A percentile compares a stretch with the other conserved stretches of the same genome.
Evolutionary conservation across 1,284 basidiomycete species (phyloP).

Genomic region (Xerocomus nothofagi): DNA sequence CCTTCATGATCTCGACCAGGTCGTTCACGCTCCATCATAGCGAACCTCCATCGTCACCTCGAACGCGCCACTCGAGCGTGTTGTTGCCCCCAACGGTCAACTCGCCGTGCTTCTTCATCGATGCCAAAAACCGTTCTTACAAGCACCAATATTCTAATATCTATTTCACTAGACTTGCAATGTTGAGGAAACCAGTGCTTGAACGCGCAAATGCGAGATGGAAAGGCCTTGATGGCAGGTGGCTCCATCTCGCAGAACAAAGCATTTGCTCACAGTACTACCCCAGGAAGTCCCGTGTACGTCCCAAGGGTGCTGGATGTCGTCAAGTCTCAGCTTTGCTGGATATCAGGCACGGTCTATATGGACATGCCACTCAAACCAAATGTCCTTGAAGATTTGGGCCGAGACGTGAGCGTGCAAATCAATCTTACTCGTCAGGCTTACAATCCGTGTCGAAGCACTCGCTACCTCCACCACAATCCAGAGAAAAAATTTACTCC

Average conservation of each 20-base stretch:
- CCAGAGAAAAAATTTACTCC: constrained; percentile 73
- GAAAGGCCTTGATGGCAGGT: constrained; percentile 47
- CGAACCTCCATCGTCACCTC: constrained; percentile 9
- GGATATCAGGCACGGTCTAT: constrained; percentile 93
- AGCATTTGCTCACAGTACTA: constrained; percentile 10
- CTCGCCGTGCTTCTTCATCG: constrained; percentile 60
- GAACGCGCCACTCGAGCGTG: constrained; percentile 27
- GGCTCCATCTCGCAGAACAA: constrained; percentile 1
- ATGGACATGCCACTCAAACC: constrained; percentile 99
- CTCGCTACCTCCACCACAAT: constrained; percentile 84
- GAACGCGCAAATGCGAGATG: constrained; percentile 66
- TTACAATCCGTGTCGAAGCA: constrained; percentile 54
- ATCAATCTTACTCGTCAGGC: background rate
- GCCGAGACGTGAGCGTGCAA: constrained; percentile 72
- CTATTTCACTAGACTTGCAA: constrained; percentile 78
- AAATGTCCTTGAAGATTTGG: constrained; percentile 94
- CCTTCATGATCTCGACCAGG: background rate
- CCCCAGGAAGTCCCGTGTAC: constrained; percentile 66
- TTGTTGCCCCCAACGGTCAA: constrained; percentile 41
- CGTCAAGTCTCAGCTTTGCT: constrained; percentile 81
- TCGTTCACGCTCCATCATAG: constrained; percentile 16
- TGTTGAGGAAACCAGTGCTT: constrained; percentile 64
- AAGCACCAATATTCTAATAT: constrained; percentile 93
- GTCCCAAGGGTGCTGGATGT: constrained; percentile 90
- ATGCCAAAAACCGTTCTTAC: constrained; percentile 60